These are phyloP conservation scores for Penicillium soppii DNA, from an alignment of 495 filamentous ascomycete species.

Conservation along the genomic window DNA sequence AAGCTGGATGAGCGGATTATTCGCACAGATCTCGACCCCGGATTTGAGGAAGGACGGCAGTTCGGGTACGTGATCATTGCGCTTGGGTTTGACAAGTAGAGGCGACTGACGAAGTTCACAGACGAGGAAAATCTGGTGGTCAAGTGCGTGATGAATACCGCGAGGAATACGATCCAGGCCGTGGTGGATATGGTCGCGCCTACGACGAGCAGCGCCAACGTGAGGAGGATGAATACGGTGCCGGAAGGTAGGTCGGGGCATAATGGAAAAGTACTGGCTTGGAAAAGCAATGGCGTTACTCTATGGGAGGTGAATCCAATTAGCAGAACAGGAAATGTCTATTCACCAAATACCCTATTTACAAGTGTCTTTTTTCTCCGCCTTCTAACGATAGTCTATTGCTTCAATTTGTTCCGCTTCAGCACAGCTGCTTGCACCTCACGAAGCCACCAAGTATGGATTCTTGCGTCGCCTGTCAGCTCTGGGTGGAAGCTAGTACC, in stretches of 20 bases:
- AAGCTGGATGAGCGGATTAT: conserved; percentile 98
- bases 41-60: conserved; percentile 92
- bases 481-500: conserved; percentile 98
- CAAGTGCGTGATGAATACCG: conserved; percentile 98
- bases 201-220: conserved; percentile 63
- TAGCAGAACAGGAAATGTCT: conserved; percentile 26
- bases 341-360: conserved; percentile 29
- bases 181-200: conserved; percentile 79
- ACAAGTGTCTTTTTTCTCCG: conserved; percentile 18
- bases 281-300: conserved; percentile 38
- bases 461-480: conserved; percentile 82
- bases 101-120: conserved; percentile 26
- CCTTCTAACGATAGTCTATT: conserved; percentile 17
- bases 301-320: conserved; percentile 14
- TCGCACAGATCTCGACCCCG: conserved; percentile 92
- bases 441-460: conserved; percentile 91
- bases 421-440: conserved; percentile 56
- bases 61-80: conserved; percentile 64
- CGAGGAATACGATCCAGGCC: conserved; percentile 91
- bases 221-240: conserved; percentile 53
- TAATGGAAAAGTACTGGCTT: conserved; percentile 18
- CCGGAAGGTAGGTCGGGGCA: conserved; percentile 40
- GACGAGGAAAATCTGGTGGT: conserved; percentile 85
- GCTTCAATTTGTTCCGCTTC: conserved; percentile 26
- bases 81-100: not conserved